Evolutionary conservation across 176 grass and related monocot genomes (phyloP).

Genomic region (Carex pumila): DNA sequence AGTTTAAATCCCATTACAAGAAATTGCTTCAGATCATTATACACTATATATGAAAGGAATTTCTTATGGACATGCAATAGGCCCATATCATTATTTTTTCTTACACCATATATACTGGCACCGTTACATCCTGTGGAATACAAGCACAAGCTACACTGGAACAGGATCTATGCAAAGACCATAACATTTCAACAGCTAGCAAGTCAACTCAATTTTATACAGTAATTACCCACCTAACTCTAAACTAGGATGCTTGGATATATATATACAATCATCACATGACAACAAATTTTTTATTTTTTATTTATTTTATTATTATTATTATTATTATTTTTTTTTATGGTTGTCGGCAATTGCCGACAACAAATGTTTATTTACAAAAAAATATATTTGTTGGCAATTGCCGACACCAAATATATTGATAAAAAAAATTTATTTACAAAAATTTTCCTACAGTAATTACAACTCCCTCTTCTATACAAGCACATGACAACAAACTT

Average conservation of each 20-base stretch:
- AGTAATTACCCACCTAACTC: constrained; percentile 4
- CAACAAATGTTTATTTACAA: too few relatives aligned
- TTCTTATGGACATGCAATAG: background rate
- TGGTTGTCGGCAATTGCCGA: too few relatives aligned
- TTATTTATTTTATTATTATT: too few relatives aligned
- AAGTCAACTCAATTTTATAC: background rate
- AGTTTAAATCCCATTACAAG: background rate
- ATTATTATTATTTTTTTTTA: too few relatives aligned
- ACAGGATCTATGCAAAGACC: background rate
- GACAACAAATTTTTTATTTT: background rate
- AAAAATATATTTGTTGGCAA: too few relatives aligned
- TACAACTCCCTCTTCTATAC: too few relatives aligned
- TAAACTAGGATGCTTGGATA: background rate
- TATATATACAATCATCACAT: background rate
- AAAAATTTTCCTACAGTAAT: too few relatives aligned
- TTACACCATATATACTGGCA: background rate
- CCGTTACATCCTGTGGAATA: background rate
- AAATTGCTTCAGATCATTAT: background rate
- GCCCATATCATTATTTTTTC: background rate
- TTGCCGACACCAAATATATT: too few relatives aligned
- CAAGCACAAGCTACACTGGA: background rate
- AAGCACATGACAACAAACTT: background rate
- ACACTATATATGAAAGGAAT: background rate
- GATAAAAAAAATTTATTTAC: too few relatives aligned
- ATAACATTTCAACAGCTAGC: constrained; percentile 1